These are phyloP conservation scores for Hypoxylon sp. DNA, from an alignment of 2,329 filamentous ascomycete genomes.

Conservation along the genomic window DNA sequence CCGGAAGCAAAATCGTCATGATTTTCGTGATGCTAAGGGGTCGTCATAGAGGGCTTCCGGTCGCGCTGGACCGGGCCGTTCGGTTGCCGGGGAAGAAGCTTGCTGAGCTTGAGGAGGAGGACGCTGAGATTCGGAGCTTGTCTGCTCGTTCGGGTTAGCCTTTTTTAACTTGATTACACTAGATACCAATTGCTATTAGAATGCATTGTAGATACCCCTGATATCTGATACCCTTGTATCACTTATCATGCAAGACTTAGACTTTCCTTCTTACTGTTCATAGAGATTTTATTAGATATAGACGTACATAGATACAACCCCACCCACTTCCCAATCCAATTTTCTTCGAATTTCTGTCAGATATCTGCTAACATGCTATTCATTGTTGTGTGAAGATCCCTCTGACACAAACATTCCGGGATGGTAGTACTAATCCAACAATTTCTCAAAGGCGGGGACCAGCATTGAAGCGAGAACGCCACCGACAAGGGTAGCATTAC, in stretches of 20 bases:
- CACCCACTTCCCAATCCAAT: too few relatives aligned
- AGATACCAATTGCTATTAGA: background rate
- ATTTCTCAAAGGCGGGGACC: too few relatives aligned
- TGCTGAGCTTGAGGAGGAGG: slow-evolving; percentile 56
- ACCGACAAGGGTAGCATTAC: too few relatives aligned
- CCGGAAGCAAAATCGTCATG: slow-evolving; percentile 71
- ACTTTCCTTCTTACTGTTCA: slow-evolving; percentile 6
- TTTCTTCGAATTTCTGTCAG: too few relatives aligned
- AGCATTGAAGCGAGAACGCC: too few relatives aligned
- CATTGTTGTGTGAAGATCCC: too few relatives aligned
- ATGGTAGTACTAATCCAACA: too few relatives aligned
- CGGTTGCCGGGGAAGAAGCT: slow-evolving; percentile 57
- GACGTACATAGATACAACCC: slow-evolving; percentile 1
- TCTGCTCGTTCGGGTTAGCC: slow-evolving; percentile 27
- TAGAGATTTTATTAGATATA: slow-evolving; percentile 8
- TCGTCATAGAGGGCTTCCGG: slow-evolving; percentile 69
- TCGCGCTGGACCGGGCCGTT: slow-evolving; percentile 69
- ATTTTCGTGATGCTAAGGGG: slow-evolving; percentile 71
- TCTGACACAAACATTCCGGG: too few relatives aligned
- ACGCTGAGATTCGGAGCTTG: slow-evolving; percentile 46
- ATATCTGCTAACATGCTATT: too few relatives aligned
- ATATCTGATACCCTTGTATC: slow-evolving; percentile 3
- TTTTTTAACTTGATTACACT: background rate
- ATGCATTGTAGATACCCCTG: slow-evolving; percentile 2
- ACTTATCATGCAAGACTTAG: slow-evolving; percentile 1